Evolutionary conservation across 805 yeast genomes (phyloP), one percentile per base, ranked within the genome.

Genomic region (Wickerhamiella hasegawae): DNA sequence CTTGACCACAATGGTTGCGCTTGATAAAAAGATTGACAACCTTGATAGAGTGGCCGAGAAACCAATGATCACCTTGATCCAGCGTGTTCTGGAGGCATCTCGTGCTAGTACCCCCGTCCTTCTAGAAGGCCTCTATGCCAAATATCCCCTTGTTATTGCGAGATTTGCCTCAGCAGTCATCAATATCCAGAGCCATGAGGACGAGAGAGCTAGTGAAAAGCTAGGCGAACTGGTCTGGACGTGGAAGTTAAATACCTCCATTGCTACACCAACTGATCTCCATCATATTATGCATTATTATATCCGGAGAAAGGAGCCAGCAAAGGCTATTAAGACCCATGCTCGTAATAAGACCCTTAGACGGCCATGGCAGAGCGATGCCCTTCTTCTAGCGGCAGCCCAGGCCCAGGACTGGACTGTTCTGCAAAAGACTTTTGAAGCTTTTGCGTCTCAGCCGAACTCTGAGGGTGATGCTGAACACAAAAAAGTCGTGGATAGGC

Each of bases 381-480:
- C 66, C 11, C 42, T 74, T 17, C 55, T 75, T 30, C 45, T 55
- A 10, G 60, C 72, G 1, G 60, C 68, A 40, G 68, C 71, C 9
- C 47, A 54, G 28, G 46, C 56, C 16, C 54, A 60, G 26, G 63
- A 69, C 41, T 77, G 81, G 80, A 53, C 53, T 16, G 54, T 63
- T 5, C 54, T 79, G 39, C 76, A 72, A 49, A 44, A 53, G 10
- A 67, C 68, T 32, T 76, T 77, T 49, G 76, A 73, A 15, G 25
- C 14, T 3, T 32, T 43, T 2, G 45, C 41, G 24, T 12, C 26
- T 2, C 9, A 32, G 19, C 32, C 34, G 12, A 4, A 18, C 5
- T 11, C 30, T 18, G 25, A 21, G 28, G 3, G n/a, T 16, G 14
- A 20, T 21, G 24, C 25, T 4, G 16, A 29, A 24, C 12, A 15